A percentile compares a stretch with the other conserved stretches of the same genome.
These are phyloP conservation scores for Coleophoma cylindrospora DNA, from an alignment of 2,329 filamentous ascomycete species.

Conservation along the genomic window DNA sequence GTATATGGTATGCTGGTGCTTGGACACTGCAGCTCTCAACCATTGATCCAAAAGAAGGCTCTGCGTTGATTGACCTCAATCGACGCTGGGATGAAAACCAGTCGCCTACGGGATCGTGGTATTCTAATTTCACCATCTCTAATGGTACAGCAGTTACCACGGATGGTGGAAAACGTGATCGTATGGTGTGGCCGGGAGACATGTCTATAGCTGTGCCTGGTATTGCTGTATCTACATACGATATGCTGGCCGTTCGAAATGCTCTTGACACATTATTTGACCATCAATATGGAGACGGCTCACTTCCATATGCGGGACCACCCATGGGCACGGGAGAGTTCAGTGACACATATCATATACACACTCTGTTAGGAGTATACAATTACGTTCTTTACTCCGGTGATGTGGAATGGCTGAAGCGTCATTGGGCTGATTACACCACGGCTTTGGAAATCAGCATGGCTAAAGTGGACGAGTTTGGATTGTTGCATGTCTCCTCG, in stretches of 20 bases:
- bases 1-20: slow-evolving; percentile 45
- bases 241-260: slow-evolving; percentile 41
- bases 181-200: slow-evolving; percentile 57
- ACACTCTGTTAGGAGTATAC: slow-evolving; percentile 52
- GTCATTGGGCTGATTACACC: slow-evolving; percentile 44
- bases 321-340: slow-evolving; percentile 39
- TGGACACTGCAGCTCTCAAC: slow-evolving; percentile 41
- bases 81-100: slow-evolving; percentile 24
- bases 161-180: slow-evolving; percentile 55
- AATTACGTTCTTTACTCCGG: slow-evolving; percentile 53
- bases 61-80: slow-evolving; percentile 30
- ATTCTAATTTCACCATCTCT: slow-evolving; percentile 26
- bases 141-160: slow-evolving; percentile 25
- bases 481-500: slow-evolving; percentile 23
- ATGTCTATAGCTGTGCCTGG: slow-evolving; percentile 51
- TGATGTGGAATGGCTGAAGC: slow-evolving; percentile 42
- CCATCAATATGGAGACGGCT: slow-evolving; percentile 30
- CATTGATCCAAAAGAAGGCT: slow-evolving; percentile 29
- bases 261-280: slow-evolving; percentile 44
- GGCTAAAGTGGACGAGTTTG: slow-evolving; percentile 35
- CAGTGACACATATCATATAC: slow-evolving; percentile 54
- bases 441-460: slow-evolving; percentile 39
- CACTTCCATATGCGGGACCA: slow-evolving; percentile 44
- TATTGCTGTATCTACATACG: slow-evolving; percentile 49
- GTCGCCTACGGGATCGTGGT: slow-evolving; percentile 24